Evolutionary conservation across 2,329 filamentous ascomycete species (phyloP).

Genomic region (Fusarium stilboides): DNA sequence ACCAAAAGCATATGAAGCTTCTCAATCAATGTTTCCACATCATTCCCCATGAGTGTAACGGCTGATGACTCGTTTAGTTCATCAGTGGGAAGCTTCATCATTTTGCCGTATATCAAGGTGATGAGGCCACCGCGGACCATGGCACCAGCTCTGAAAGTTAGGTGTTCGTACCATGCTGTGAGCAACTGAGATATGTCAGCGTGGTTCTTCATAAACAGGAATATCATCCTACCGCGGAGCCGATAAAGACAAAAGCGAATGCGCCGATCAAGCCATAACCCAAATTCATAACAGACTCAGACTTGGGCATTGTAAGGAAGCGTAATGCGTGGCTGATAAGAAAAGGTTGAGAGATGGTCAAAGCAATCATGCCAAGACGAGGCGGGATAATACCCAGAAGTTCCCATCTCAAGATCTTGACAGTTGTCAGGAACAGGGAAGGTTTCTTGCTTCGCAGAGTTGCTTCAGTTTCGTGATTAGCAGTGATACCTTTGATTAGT

Average conservation of each 20-base stretch:
- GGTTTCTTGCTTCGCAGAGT: constrained; percentile 38
- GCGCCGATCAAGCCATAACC: constrained; percentile 54
- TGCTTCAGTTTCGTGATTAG: constrained; percentile 26
- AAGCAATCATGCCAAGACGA: constrained; percentile 48
- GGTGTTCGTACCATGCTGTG: constrained; percentile 55
- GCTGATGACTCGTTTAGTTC: constrained; percentile 51
- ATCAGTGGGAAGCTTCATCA: constrained; percentile 48
- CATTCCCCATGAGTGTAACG: constrained; percentile 53
- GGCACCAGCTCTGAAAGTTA: constrained; percentile 50
- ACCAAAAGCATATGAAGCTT: constrained; percentile 49
- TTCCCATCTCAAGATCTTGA: constrained; percentile 49
- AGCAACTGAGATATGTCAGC: constrained; percentile 14
- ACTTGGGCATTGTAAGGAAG: constrained; percentile 47
- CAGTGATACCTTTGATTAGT: accelerated
- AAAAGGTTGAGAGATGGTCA: constrained; percentile 54
- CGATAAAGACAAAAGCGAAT: constrained; percentile 53
- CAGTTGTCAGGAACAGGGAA: constrained; percentile 49
- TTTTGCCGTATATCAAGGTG: constrained; percentile 51
- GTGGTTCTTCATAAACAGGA: accelerated
- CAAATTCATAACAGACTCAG: constrained; percentile 46
- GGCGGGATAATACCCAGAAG: constrained; percentile 52
- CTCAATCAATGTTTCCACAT: constrained; percentile 52
- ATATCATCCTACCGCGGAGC: constrained; percentile 46
- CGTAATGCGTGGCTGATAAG: constrained; percentile 50
- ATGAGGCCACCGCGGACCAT: constrained; percentile 54